A percentile compares a stretch with the other conserved stretches of the same genome.
Evolutionary conservation across 139 green algal genomes (phyloP).

Genomic region (Zygnema cylindricum): DNA sequence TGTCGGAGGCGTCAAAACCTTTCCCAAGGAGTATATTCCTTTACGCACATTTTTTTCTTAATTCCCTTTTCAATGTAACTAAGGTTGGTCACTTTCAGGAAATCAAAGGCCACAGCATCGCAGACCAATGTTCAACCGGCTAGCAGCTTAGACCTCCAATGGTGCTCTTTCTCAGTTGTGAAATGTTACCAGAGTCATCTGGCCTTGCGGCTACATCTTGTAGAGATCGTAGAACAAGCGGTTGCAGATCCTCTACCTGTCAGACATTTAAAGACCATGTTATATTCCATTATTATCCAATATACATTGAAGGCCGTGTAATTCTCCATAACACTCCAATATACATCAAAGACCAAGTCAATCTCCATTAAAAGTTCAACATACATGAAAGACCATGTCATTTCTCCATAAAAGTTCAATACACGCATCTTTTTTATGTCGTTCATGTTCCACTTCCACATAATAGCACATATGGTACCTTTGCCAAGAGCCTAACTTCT

Average conservation of each 20-base stretch:
- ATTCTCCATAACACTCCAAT: not conserved
- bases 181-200: not conserved
- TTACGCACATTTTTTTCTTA: not conserved
- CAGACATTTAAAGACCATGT: not conserved
- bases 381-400: not conserved
- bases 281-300: not conserved
- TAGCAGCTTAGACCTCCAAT: not conserved
- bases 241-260: slow-evolving; percentile 6
- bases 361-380: not conserved
- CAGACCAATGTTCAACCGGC: too few species aligned
- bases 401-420: not conserved
- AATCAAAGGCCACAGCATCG: not conserved
- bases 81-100: not conserved
- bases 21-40: not conserved
- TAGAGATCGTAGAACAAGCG: not conserved
- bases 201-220: not conserved
- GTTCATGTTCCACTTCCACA: too few species aligned
- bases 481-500: too few species aligned
- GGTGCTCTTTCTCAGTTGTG: not conserved
- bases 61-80: not conserved
- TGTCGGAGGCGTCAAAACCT: not conserved
- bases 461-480: too few species aligned
- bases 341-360: not conserved
- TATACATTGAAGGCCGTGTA: not conserved
- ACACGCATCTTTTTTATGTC: not conserved